phyloP scores from a whole-genome alignment of 192 early-diverging fungal genomes.

The Rhizoclosmatium sp. region DNA sequence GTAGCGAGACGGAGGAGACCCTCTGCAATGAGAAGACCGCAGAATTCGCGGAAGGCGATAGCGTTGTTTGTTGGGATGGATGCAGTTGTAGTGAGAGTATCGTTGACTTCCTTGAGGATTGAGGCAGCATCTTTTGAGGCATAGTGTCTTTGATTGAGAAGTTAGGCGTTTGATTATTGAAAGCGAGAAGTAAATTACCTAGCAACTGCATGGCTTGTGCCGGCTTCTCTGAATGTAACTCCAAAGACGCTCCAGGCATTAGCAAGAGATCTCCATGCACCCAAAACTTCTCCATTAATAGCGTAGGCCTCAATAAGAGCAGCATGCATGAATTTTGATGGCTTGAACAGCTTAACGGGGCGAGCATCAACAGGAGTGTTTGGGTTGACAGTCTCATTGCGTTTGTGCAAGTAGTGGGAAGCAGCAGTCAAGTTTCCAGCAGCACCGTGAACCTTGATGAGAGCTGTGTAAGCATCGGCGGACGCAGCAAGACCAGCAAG shows the following conservation, averaged over 20 bases:
- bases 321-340: slow-evolving; percentile 16
- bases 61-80: too few species aligned
- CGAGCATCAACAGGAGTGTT: background rate
- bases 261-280: background rate
- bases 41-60: background rate
- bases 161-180: background rate
- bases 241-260: background rate
- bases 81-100: background rate
- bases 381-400: background rate
- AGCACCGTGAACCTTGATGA: slow-evolving; percentile 5
- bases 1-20: background rate
- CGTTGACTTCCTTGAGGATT: background rate
- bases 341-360: background rate
- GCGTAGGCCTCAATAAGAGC: slow-evolving; percentile 14
- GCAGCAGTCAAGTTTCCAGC: slow-evolving; percentile 21
- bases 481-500: slow-evolving; percentile 13
- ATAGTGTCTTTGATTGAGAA: background rate
- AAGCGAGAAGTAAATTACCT: background rate
- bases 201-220: background rate
- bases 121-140: background rate
- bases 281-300: slow-evolving; percentile 8
- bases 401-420: slow-evolving; percentile 13
- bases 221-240: background rate
- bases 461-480: background rate
- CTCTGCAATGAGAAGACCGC: background rate